These are phyloP conservation scores for Actinidia chinensis DNA, from an alignment of 179 eudicot species.

Conservation along the genomic window DNA sequence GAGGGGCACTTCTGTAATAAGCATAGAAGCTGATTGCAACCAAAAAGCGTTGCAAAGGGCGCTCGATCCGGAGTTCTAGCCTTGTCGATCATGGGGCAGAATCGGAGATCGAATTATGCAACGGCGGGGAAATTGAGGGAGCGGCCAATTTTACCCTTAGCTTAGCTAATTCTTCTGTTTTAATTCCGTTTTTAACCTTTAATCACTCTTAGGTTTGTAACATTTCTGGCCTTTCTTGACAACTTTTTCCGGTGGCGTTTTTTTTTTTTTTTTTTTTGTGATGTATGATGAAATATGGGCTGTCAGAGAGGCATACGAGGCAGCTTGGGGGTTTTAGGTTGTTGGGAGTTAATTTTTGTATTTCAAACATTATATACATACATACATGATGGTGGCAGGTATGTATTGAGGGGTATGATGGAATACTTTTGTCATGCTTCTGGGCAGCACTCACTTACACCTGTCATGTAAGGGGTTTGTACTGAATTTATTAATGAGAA, in stretches of 20 bases:
- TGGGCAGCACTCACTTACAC: no score
- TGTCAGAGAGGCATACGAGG: constrained; percentile 72
- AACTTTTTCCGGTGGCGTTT: no score
- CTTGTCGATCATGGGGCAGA: constrained; percentile 31
- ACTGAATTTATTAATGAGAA: no score
- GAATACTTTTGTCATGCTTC: no score
- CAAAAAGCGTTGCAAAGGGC: constrained; percentile 58
- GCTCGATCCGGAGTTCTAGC: constrained; percentile 62
- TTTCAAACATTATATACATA: no score
- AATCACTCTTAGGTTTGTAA: background rate
- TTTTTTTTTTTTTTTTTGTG: background rate
- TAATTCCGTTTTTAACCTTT: constrained; percentile 12
- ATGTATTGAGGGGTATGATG: no score
- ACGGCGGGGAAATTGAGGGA: constrained; percentile 90
- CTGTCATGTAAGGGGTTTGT: no score
- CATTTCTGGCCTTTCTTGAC: no score
- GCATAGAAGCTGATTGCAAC: constrained; percentile 1
- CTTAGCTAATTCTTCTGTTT: constrained; percentile 14
- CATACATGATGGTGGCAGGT: no score
- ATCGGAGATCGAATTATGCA: constrained; percentile 67
- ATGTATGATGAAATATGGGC: constrained; percentile 33
- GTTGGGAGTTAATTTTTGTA: no score
- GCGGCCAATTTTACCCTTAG: constrained; percentile 46
- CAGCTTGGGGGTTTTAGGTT: constrained; percentile 23
- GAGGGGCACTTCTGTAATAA: constrained; percentile 17